Evolutionary conservation across 805 yeast species (phyloP), one percentile per base, ranked within the genome.

Genomic region (Candida koratica): DNA sequence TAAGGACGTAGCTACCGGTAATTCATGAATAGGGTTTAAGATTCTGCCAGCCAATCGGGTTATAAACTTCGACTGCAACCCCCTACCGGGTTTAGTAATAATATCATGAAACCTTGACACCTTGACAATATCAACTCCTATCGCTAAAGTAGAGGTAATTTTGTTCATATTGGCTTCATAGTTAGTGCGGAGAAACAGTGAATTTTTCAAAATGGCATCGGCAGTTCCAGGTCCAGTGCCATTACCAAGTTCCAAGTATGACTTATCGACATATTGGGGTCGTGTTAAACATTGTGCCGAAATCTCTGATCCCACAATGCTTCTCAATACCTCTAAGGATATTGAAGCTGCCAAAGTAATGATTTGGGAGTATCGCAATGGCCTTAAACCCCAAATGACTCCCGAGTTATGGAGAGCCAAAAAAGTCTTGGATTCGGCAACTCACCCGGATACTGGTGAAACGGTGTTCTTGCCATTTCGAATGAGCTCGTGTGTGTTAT

Each of bases 381-480:
- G 95, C 12, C 72, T 73, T 17, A 56, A 70, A 24, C 68, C 70
- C 8, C 60, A 67, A 12, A 79, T 90, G 75, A 79, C 84, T 2
- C 86, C 93, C 1, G 84, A 80, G 37, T 69, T 90, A 39, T 93
- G 98, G 98, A 66, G 73, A 28, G 93, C 95, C 7, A 90, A 90
- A 63, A 77, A 77, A 56, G 69, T 85, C 20, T 70, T 93, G 49
- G 97, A 93, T 60, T 87, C 96, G 1, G 81, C 96, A 1, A 77
- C 88, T 27, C 98, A 93, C 60, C 98, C 98, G 34, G 98, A 93
- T 56, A 90, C 94, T 5, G 96, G 97, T 1, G 93, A 87, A 51
- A 84, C 95, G 1, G 96, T 93, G 9, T 56, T 85, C 18, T 67
- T 93, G 37, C 99, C 99, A 3, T 93, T 93, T 64, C 76, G 99